Conservation (phyloP, 2,329 filamentous ascomycete genomes). For the Penicillium vulpinum region DNA sequence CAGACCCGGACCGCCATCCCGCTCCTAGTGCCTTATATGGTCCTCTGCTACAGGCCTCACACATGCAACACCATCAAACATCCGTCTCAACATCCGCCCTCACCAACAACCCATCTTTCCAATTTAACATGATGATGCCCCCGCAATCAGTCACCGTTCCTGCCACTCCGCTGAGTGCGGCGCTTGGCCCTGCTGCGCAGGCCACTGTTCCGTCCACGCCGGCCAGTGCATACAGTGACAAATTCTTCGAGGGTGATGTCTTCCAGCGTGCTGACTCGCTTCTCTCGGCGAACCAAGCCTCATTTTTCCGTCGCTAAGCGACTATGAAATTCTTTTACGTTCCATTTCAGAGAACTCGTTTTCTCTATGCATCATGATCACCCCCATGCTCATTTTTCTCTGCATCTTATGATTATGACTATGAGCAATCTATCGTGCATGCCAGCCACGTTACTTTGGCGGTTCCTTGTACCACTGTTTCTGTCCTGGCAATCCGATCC, state of each 20-base stretch:
- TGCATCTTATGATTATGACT: constrained; percentile 17
- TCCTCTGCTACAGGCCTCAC: constrained; percentile 36
- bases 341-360: background rate
- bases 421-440: background rate
- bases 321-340: constrained; percentile 19
- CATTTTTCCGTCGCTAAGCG: constrained; percentile 41
- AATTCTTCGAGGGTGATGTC: constrained; percentile 51
- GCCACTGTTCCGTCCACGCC: constrained; percentile 73
- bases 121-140: constrained; percentile 33
- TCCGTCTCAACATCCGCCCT: constrained; percentile 30
- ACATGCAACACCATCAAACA: constrained; percentile 31
- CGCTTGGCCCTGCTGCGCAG: constrained; percentile 84
- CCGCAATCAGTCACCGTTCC: constrained; percentile 63
- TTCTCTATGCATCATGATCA: constrained; percentile 2
- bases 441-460: background rate
- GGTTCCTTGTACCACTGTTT: background rate
- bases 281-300: constrained; percentile 44
- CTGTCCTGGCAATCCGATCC: background rate
- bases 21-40: constrained; percentile 34
- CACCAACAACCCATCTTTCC: constrained; percentile 20
- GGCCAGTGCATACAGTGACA: constrained; percentile 50
- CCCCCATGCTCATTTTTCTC: background rate
- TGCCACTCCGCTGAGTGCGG: constrained; percentile 85
- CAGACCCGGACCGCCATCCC: constrained; percentile 37
- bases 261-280: constrained; percentile 52